These are phyloP conservation scores for Trichoderma sp. DNA, from an alignment of 2,329 filamentous ascomycete genomes.

Conservation along the genomic window DNA sequence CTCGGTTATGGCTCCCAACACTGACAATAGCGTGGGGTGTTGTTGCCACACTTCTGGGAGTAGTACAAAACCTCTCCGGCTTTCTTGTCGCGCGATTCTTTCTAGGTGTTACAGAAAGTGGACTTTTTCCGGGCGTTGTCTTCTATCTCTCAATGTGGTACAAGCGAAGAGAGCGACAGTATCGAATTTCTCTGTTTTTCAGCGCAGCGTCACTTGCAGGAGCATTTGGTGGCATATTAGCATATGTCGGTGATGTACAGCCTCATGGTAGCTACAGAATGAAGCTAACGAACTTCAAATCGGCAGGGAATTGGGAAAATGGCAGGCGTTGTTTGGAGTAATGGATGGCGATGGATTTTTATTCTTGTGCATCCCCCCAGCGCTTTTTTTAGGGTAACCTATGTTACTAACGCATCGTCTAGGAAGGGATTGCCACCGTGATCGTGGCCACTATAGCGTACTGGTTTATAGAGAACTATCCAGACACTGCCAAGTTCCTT, in stretches of 20 bases:
- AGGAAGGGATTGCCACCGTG: conserved; percentile 56
- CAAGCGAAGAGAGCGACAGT: conserved; percentile 52
- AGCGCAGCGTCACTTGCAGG: conserved; percentile 53
- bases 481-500: conserved; percentile 57
- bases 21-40: conserved; percentile 56
- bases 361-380: conserved; percentile 47
- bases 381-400: no score
- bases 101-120: conserved; percentile 53
- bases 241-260: conserved; percentile 41
- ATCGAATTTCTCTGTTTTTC: conserved; percentile 56
- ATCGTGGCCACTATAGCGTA: conserved; percentile 49
- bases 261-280: neutral
- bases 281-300: neutral
- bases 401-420: neutral
- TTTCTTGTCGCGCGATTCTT: conserved; percentile 55
- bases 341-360: conserved; percentile 60
- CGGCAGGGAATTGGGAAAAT: conserved; percentile 53
- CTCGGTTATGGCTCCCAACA: conserved; percentile 54
- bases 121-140: conserved; percentile 50
- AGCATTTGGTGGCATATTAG: conserved; percentile 55
- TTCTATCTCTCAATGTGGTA: conserved; percentile 56
- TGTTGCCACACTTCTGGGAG: conserved; percentile 49
- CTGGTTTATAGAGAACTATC: conserved; percentile 66
- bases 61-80: conserved; percentile 48
- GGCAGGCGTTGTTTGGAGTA: conserved; percentile 48